Conservation (phyloP, 805 yeast species). For the Sugiyamaella mastotermitis region DNA sequence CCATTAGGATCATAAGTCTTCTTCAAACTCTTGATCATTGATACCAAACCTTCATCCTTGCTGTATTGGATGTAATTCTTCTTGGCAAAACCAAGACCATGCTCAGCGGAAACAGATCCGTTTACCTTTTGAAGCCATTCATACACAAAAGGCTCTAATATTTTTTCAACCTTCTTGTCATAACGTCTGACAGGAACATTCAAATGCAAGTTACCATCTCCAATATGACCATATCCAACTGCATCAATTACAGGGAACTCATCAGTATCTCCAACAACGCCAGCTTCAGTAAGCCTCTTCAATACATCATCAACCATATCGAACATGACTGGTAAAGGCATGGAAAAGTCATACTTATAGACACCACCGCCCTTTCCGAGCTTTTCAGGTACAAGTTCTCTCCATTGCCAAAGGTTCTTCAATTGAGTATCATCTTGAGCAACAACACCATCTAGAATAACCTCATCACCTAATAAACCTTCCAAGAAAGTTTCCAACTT, state of each 20-base stretch:
- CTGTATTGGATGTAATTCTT: slow-evolving; percentile 82
- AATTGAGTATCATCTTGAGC: slow-evolving; percentile 93
- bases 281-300: slow-evolving; percentile 48
- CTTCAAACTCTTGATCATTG: slow-evolving; percentile 73
- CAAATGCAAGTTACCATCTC: slow-evolving; percentile 94
- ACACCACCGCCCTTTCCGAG: slow-evolving; percentile 85
- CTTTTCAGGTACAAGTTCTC: slow-evolving; percentile 91
- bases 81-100: slow-evolving; percentile 96
- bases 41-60: slow-evolving; percentile 64
- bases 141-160: slow-evolving; percentile 89
- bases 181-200: slow-evolving; percentile 88
- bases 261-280: slow-evolving; percentile 57
- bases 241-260: slow-evolving; percentile 76
- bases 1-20: slow-evolving; percentile 83
- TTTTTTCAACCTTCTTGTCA: slow-evolving; percentile 67
- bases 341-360: slow-evolving; percentile 92
- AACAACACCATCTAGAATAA: slow-evolving; percentile 87
- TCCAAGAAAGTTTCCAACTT: slow-evolving; percentile 84
- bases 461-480: slow-evolving; percentile 72
- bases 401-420: slow-evolving; percentile 85
- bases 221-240: slow-evolving; percentile 96
- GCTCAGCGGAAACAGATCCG: slow-evolving; percentile 96
- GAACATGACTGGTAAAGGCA: slow-evolving; percentile 78
- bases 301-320: slow-evolving; percentile 76
- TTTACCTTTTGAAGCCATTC: slow-evolving; percentile 62